Conservation (phyloP, 164 flowering plant genomes). For the Amborella trichopoda region DNA sequence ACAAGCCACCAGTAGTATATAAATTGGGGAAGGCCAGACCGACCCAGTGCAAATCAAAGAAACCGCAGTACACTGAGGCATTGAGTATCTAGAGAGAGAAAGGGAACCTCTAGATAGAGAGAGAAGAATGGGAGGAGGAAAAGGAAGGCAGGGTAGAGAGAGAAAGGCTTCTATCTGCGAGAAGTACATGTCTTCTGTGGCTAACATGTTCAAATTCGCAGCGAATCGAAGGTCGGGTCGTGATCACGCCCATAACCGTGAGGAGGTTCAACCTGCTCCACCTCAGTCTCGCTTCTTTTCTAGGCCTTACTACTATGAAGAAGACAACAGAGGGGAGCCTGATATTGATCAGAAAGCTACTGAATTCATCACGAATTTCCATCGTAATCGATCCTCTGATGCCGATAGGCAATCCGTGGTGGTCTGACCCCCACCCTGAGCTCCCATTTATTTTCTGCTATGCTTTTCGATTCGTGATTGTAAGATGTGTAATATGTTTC, state of each 20-base stretch:
- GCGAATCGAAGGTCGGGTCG: too few species aligned
- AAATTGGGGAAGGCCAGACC: too few species aligned
- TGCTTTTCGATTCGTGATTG: too few species aligned
- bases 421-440: too few species aligned
- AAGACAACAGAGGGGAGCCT: slow-evolving; percentile 6
- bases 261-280: background rate
- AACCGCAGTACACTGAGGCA: too few species aligned
- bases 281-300: background rate
- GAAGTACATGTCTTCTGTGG: background rate
- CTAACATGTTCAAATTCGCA: slow-evolving; percentile 5
- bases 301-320: background rate
- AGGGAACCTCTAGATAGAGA: background rate
- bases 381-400: too few species aligned
- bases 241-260: background rate
- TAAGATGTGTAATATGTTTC: too few species aligned
- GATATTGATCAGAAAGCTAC: slow-evolving; percentile 6
- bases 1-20: too few species aligned
- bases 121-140: background rate
- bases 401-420: too few species aligned
- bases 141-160: slow-evolving; percentile 4
- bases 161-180: background rate
- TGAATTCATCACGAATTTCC: slow-evolving; percentile 7
- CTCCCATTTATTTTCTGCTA: too few species aligned
- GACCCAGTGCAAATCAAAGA: too few species aligned
- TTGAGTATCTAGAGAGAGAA: too few species aligned